Base-by-base conservation (phyloP, 441 rosid genomes). In the Syzygium syzygioides region DNA sequence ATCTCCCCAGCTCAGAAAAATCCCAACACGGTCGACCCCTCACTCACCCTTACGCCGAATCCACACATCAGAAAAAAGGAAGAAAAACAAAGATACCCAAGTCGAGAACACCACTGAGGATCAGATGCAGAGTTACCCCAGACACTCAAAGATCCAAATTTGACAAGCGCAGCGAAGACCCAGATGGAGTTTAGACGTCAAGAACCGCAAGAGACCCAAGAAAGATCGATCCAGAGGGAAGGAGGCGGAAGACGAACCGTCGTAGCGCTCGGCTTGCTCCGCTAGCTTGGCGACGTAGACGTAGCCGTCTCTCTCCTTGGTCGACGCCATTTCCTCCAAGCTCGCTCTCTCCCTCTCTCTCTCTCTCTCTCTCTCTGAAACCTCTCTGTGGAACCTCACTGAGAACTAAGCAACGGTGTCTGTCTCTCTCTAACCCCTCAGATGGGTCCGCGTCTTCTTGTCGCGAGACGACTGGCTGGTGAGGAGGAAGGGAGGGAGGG, bases 201-300 rank as follows among this genome's bases (percentile, higher is more conserved):
- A 34, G 86, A 85, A 28, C 60, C 18, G 41, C 9, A 23, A 55
- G 86, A 34, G 60, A 85, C 1, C 2, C 66, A 66, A 83, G 19
- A 79, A 41, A 59, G 85, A 53, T 55, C 71, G 54, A 37, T 37
- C 83, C 5, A 2, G 45, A 50, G 86, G 23, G 19, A 19, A 14
- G 12, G 41, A 14, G 55, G 45, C 37, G 56, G 41, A 86, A 68
- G 45, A 86, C 71, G 30, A 37, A 94, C 95, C 94, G 10, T 94
- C 95, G 48, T 93, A 94, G 86, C 94, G 94, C 88, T 94, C 95
- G 23, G 95, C 95, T 86, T 93, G 94, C 50, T 93, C 94, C 17
- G 95, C 92, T 83, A 94, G 95, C 91, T 95, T 95, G 87, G 96
- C 96, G 89, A 92, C 88, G 95, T 93, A 96, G 56, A 95, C 96